phyloP scores from a whole-genome alignment of 2,329 filamentous ascomycete species.

The Aspergillus chevalieri region DNA sequence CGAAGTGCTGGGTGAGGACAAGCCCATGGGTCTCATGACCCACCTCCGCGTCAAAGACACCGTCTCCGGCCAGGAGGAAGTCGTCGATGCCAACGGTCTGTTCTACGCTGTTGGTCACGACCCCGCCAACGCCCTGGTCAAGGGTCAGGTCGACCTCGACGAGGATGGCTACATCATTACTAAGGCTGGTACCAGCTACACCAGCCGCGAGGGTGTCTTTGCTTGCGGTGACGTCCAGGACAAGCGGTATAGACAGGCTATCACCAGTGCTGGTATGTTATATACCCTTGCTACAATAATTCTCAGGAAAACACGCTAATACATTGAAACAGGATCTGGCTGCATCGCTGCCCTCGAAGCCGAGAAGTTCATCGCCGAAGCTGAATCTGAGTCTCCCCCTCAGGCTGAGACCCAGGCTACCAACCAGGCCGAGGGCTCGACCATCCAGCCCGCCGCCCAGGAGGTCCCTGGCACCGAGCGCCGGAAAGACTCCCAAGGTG shows the following conservation, averaged over 20 bases:
- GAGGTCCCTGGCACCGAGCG: constrained; percentile 31
- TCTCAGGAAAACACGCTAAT: not conserved
- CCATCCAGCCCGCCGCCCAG: constrained; percentile 20
- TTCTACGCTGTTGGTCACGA: constrained; percentile 98
- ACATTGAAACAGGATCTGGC: constrained; percentile 62
- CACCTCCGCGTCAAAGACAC: constrained; percentile 78
- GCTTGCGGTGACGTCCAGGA: constrained; percentile 97
- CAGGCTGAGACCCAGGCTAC: constrained; percentile 36
- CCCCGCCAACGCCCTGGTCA: constrained; percentile 83
- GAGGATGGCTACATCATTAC: constrained; percentile 87
- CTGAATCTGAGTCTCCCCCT: constrained; percentile 47
- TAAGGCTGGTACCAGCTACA: constrained; percentile 78
- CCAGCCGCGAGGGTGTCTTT: constrained; percentile 86
- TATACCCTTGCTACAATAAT: not conserved
- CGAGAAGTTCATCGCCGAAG: constrained; percentile 83
- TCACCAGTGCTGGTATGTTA: constrained; percentile 84
- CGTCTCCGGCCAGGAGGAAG: constrained; percentile 68
- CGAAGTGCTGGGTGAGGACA: constrained; percentile 78
- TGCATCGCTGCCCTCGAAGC: constrained; percentile 95
- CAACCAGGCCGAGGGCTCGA: constrained; percentile 44
- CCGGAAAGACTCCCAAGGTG: constrained; percentile 42
- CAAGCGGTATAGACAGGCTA: constrained; percentile 95
- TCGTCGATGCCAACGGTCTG: constrained; percentile 81
- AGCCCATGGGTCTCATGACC: constrained; percentile 72
- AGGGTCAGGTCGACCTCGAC: constrained; percentile 83